Base-by-base conservation (phyloP, 2,329 filamentous ascomycete genomes). In the Aspergillus calidoustus region DNA sequence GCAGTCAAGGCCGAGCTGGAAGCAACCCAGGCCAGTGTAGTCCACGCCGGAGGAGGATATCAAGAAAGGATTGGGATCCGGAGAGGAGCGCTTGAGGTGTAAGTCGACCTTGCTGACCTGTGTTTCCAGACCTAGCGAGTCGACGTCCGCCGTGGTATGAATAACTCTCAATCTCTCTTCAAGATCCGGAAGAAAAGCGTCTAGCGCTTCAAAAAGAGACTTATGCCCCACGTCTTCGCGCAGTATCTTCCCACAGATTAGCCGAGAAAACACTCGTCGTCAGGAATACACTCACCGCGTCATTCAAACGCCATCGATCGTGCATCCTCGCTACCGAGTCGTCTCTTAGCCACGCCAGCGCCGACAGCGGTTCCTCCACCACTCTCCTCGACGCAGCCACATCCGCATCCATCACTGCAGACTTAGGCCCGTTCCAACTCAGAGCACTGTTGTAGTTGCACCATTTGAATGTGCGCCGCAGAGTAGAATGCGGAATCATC, bases 331-430 rank as follows among this genome's bases (percentile, higher is more conserved):
- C 73, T 17, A 74, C 72, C 19, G 67, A 64, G 30, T 72, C 68
- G 15, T 72, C 70, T 60, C 77, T 78, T 57, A 79, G 60, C 73
- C 74, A 79, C 63, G 73, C 72, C 54, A 79, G 68, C 1, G 77
- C 77, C 25, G 76, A 76, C 5, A 79, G 57, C 7, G 77, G 77
- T 55, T 77, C 69, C 7, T 62, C 47, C 5, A 41, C 43, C 13
- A 60, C 44, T 2, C 56, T 60, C 25, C 48, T 50, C 7, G 70
- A 65, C 23, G 59, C 60, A 17, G 71, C 66, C 5, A 64, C 25
- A 3, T 64, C 59, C 4, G 70, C 70, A 62, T 79, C 70, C 5
- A 57, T 65, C 23, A 78, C 54, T 1, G 75, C 72, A 30, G 63
- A 50, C 22, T 64, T 54, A 0, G 71, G 65, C 3, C 72, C 76